These are phyloP conservation scores for Cinnamomum micranthum DNA, from an alignment of 164 flowering plant species.

Conservation along the genomic window DNA sequence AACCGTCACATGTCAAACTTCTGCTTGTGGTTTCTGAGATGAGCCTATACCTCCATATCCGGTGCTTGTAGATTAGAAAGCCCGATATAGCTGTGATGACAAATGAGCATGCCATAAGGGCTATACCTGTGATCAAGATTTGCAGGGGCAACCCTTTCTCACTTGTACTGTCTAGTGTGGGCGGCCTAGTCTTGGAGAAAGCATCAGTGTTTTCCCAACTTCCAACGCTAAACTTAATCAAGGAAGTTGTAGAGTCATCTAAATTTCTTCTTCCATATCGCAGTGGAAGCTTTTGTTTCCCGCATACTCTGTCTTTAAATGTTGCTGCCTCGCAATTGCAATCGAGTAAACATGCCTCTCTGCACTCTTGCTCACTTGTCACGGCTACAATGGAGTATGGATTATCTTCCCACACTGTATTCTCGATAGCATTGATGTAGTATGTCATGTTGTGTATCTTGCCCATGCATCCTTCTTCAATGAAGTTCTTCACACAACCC, in stretches of 20 bases:
- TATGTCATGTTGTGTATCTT: neutral
- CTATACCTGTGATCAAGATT: no score
- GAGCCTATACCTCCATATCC: neutral
- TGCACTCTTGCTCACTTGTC: slow-evolving; percentile 4
- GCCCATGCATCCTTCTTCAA: neutral
- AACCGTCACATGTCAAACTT: neutral
- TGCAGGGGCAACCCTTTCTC: no score
- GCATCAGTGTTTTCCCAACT: no score
- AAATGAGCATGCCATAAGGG: no score
- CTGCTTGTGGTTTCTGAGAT: neutral
- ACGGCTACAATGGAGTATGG: neutral
- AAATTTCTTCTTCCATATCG: neutral
- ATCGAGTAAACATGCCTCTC: slow-evolving; percentile 13
- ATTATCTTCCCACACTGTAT: neutral
- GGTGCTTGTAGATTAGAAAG: no score
- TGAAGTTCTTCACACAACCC: slow-evolving; percentile 7
- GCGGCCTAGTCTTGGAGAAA: neutral
- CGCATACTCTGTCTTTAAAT: neutral
- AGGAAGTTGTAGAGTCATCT: neutral
- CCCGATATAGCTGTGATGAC: no score
- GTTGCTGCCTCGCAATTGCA: slow-evolving; percentile 16
- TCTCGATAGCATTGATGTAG: neutral
- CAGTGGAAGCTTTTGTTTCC: slow-evolving; percentile 12
- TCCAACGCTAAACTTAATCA: neutral
- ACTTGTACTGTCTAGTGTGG: neutral